Base-by-base conservation (phyloP, 2,329 filamentous ascomycete species). In the Furcasterigmium furcatum region DNA sequence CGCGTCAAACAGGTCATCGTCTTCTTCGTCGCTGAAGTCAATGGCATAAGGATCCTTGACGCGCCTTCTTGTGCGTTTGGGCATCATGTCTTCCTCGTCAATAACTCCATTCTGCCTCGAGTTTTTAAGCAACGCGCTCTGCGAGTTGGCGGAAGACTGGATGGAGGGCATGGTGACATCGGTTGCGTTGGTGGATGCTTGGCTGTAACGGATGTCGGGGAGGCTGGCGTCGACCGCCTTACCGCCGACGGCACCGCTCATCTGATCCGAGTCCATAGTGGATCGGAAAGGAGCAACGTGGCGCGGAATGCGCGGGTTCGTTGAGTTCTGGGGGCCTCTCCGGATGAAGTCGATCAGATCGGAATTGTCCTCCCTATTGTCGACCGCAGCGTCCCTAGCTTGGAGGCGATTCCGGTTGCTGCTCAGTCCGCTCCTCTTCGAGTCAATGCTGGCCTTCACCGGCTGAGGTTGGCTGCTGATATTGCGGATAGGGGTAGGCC, bases 331-430 rank as follows among this genome's bases (percentile, higher is more conserved):
- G 4, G 91, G 91, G 1, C 91, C 92, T 60, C 89, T 85, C 38
- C 91, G 85, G 53, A 99, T 95, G 63, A 99, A 97, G 61, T 97
- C 91, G 53, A 96, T 96, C 47, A 99, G 71, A 49, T 96, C 94
- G 12, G 88, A 87, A 46, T 85, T 95, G 52, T 85, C 84, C 42
- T 82, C 81, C 43, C 74, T 76, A 46, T 70, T 71, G 41, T 83
- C 76, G 14, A 82, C 76, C 35, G 77, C 74, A 30, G 88, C 81
- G 50, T 90, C 84, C 41, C 90, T 86, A 47, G 92, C 84, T 63
- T 87, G 79, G 40, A 87, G 75, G 48, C 79, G 80, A 39, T 70
- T 71, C 46, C 77, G 71, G 49, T 62, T 74, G 44, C 66, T 67
- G 16, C 64, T 59, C 6, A 67, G 62, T 29, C 58, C 52, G 16